phyloP scores from a whole-genome alignment of 768 basidiomycete genomes.

The Boletus subparvulus region DNA sequence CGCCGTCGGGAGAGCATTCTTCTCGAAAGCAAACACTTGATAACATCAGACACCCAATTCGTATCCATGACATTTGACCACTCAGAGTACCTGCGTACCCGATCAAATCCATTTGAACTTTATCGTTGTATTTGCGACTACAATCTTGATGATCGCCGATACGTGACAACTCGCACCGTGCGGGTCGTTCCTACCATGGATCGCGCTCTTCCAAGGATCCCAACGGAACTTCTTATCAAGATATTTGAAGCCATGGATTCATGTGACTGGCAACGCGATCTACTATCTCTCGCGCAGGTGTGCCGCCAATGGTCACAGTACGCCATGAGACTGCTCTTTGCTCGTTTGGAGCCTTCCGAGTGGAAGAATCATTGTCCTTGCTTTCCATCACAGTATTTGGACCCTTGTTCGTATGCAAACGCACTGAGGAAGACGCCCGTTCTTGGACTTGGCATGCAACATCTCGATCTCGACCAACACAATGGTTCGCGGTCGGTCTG shows the following conservation, averaged over 20 bases:
- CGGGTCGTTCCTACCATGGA: not conserved
- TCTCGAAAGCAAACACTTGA: no score
- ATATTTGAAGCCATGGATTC: not conserved
- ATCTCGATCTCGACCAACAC: not conserved
- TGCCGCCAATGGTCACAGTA: slow-evolving; percentile 5
- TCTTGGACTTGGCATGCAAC: not conserved
- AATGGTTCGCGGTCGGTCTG: not conserved
- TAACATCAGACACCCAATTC: no score
- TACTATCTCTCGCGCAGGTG: slow-evolving; percentile 7
- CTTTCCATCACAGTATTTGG: not conserved
- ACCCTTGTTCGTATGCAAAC: not conserved
- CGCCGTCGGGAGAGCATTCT: no score
- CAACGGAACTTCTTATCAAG: slow-evolving; percentile 1
- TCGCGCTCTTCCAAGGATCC: not conserved
- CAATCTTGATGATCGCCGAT: no score
- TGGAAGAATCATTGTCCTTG: not conserved
- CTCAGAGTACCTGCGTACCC: no score
- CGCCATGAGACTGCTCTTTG: not conserved
- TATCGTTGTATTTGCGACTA: no score
- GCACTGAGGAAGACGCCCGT: not conserved
- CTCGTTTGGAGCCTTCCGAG: not conserved
- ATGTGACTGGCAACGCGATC: slow-evolving; percentile 1
- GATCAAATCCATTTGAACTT: no score
- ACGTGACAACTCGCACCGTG: not conserved
- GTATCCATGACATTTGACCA: no score